phyloP scores from a whole-genome alignment of 352 stramenopile species.

The Globisporangium parvum region DNA sequence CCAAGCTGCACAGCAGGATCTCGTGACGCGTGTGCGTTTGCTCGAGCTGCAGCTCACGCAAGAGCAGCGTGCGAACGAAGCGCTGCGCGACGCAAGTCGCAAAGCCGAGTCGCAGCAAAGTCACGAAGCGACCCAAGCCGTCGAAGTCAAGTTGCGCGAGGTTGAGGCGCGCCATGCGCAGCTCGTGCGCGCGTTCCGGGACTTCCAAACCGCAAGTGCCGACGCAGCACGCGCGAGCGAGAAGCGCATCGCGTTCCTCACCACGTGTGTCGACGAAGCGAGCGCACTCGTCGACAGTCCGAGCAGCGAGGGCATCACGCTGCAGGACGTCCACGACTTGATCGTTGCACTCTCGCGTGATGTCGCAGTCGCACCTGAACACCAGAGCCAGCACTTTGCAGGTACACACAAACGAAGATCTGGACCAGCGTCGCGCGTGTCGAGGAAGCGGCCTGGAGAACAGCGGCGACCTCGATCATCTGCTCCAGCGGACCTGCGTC shows the following conservation, averaged over 20 bases:
- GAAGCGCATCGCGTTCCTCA: conserved; percentile 37
- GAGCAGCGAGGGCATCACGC: conserved; percentile 14
- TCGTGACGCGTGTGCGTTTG: not conserved
- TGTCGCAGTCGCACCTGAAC: not conserved
- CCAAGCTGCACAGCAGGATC: not conserved
- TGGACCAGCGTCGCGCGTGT: no score
- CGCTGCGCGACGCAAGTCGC: not conserved
- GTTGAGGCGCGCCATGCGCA: conserved; percentile 7
- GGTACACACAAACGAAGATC: conserved; percentile 7
- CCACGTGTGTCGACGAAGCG: conserved; percentile 32
- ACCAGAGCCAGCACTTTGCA: not conserved
- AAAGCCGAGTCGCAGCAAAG: not conserved
- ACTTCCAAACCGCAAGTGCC: conserved; percentile 18
- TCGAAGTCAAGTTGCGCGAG: conserved; percentile 3
- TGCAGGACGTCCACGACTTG: conserved; percentile 30
- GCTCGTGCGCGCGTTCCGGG: conserved; percentile 29
- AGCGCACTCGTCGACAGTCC: conserved; percentile 21
- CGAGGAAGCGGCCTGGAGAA: no score
- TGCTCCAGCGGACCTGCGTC: no score
- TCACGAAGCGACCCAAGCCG: not conserved
- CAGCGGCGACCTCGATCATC: no score
- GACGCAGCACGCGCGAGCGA: conserved; percentile 26
- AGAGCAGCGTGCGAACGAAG: conserved; percentile 9
- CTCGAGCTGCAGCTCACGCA: conserved; percentile 4
- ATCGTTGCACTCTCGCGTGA: conserved; percentile 27